Conservation (phyloP, 2,329 filamentous ascomycete species). For the Salinomyces thailandicus region DNA sequence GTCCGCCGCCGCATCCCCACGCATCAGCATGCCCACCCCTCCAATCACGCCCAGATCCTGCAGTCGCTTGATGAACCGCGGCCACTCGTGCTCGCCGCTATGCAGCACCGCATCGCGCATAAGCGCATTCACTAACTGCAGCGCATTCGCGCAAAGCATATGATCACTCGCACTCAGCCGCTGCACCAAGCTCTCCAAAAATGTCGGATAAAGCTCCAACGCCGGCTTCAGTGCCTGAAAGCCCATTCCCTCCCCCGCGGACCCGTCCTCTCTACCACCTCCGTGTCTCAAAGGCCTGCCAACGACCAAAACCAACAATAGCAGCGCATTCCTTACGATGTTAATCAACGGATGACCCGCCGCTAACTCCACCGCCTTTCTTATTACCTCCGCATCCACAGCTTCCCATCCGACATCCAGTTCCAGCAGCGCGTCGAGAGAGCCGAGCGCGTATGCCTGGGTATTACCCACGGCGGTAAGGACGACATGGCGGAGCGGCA, state of each 20-base stretch:
- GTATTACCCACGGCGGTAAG: constrained; percentile 85
- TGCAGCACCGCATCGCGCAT: constrained; percentile 82
- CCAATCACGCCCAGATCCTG: constrained; percentile 91
- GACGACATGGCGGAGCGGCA: constrained; percentile 70
- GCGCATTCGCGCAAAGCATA: constrained; percentile 84
- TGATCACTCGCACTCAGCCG: constrained; percentile 91
- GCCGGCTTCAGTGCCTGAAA: constrained; percentile 88
- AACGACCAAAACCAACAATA: constrained; percentile 86
- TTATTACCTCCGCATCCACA: constrained; percentile 61
- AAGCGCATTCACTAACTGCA: constrained; percentile 90
- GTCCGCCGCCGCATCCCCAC: constrained; percentile 84
- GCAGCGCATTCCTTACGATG: constrained; percentile 92
- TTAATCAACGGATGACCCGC: constrained; percentile 95
- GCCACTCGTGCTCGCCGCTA: constrained; percentile 75
- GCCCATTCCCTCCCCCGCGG: constrained; percentile 52
- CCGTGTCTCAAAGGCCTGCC: constrained; percentile 53
- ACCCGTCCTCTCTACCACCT: constrained; percentile 47
- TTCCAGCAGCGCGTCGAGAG: constrained; percentile 75
- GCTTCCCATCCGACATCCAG: constrained; percentile 97
- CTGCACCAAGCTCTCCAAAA: constrained; percentile 86
- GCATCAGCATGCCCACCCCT: constrained; percentile 83
- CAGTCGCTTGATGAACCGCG: constrained; percentile 83
- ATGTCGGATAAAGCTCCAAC: constrained; percentile 82
- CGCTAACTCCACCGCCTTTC: constrained; percentile 73
- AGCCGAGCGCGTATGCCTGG: constrained; percentile 86